A percentile compares a stretch with the other conserved stretches of the same genome.
Conservation (phyloP, 345 rosid species). For the Salix viminalis region DNA sequence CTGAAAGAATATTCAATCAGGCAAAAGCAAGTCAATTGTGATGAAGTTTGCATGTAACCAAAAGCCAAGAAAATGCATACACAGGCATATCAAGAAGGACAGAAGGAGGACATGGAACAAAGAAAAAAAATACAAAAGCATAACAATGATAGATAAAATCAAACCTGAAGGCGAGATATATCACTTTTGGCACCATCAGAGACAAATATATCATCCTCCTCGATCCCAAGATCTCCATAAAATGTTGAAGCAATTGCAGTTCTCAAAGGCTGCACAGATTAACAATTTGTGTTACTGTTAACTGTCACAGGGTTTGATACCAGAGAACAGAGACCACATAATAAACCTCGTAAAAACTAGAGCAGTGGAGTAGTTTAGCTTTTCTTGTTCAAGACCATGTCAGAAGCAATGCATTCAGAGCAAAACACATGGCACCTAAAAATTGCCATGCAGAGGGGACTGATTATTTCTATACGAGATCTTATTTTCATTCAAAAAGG, state of each 20-base stretch:
- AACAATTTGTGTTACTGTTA: slow-evolving; percentile 7
- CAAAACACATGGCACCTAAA: not conserved
- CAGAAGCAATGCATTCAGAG: not conserved
- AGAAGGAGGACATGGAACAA: not conserved
- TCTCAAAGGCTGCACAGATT: slow-evolving; percentile 64
- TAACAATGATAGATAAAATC: not conserved
- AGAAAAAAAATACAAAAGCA: not conserved
- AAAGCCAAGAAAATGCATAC: not conserved
- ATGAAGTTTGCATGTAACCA: not conserved
- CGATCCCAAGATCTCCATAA: slow-evolving; percentile 73
- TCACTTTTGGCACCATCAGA: slow-evolving; percentile 99
- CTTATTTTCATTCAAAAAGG: not conserved
- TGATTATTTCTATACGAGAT: not conserved
- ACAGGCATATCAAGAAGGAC: not conserved
- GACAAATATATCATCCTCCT: slow-evolving; percentile 81
- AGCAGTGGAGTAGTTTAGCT: not conserved
- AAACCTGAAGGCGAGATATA: slow-evolving; percentile 94
- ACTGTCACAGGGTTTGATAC: not conserved
- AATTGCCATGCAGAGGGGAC: not conserved
- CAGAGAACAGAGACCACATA: not conserved
- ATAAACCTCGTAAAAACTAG: too few relatives aligned
- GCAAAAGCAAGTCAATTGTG: not conserved
- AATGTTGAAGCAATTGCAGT: slow-evolving; percentile 69
- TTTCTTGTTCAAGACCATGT: not conserved
- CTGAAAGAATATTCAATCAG: slow-evolving; percentile 36